Evolutionary conservation across 2,329 filamentous ascomycete species (phyloP).

Genomic region (Tolypocladium tropicale): DNA sequence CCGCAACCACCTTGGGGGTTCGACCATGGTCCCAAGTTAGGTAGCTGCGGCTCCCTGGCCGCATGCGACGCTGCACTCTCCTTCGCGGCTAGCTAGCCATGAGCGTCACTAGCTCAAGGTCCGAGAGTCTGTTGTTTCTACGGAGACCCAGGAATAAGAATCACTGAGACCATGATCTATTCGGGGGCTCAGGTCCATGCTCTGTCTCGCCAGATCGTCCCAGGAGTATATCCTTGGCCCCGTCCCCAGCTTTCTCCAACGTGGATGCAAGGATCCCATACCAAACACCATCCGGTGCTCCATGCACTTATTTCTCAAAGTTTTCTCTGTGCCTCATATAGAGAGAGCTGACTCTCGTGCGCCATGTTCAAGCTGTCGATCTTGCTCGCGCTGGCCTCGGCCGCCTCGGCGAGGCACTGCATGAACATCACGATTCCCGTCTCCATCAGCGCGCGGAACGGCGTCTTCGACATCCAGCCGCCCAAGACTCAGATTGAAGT

Average conservation of each 20-base stretch:
- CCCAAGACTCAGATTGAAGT: constrained; percentile 45
- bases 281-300: neutral
- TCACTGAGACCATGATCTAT: neutral
- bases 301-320: too few relatives aligned
- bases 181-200: neutral
- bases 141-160: neutral
- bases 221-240: neutral
- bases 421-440: constrained; percentile 46
- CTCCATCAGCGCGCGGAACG: constrained; percentile 41
- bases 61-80: neutral
- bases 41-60: neutral
- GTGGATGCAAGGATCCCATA: neutral
- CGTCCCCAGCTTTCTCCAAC: neutral
- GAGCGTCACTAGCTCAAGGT: neutral
- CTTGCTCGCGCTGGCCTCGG: constrained; percentile 13
- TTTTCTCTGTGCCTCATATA: too few relatives aligned
- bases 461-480: constrained; percentile 37
- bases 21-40: neutral
- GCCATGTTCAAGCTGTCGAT: constrained; percentile 11
- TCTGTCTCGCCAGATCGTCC: neutral
- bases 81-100: neutral
- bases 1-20: neutral
- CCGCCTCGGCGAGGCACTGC: constrained; percentile 26
- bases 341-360: too few relatives aligned
- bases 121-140: neutral